Evolutionary conservation across 257 asterid genomes (phyloP).

Genomic region (Anisodus tanguticus): DNA sequence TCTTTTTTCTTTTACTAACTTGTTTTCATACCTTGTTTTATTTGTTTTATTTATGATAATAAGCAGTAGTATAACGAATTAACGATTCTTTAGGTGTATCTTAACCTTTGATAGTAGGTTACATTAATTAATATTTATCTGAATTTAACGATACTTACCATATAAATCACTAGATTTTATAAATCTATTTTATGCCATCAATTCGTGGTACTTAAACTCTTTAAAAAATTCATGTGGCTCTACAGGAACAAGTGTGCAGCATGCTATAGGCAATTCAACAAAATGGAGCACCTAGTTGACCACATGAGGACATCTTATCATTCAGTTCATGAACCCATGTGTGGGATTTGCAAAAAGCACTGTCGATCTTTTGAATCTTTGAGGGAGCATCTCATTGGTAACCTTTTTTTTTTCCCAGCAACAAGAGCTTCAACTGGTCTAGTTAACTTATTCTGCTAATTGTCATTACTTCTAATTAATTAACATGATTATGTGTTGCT

Average conservation of each 20-base stretch:
- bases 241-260: constrained; percentile 92
- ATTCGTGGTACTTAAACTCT: neutral
- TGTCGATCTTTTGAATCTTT: constrained; percentile 88
- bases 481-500: neutral
- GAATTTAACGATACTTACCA: neutral
- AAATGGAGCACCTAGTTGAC: constrained; percentile 86
- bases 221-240: neutral
- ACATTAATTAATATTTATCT: neutral
- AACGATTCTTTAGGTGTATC: neutral
- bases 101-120: neutral
- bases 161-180: neutral
- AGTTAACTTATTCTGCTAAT: neutral
- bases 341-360: constrained; percentile 76
- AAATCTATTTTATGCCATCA: neutral
- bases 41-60: neutral
- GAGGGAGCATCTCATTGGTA: constrained; percentile 93
- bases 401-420: neutral
- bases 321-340: constrained; percentile 80
- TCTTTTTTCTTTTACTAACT: neutral
- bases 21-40: neutral
- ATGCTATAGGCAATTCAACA: constrained; percentile 89
- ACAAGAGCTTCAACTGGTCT: neutral
- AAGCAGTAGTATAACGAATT: neutral
- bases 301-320: constrained; percentile 89
- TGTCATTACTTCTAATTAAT: neutral